Base-by-base conservation (phyloP, 768 basidiomycete species). In the Russula sp. region DNA sequence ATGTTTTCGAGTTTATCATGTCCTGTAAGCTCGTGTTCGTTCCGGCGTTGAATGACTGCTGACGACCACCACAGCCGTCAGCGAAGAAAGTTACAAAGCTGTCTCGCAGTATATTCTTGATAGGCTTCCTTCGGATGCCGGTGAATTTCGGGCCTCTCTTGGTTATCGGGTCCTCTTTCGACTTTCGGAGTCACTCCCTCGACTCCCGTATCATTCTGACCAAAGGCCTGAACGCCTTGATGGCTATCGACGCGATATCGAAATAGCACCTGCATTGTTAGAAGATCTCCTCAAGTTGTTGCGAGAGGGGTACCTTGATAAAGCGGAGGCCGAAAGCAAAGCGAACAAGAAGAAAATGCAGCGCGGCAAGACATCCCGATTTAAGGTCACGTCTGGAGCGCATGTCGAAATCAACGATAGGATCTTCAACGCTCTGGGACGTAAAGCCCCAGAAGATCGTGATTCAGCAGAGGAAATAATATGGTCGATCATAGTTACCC, bases 1-100 rank as follows among this genome's bases (percentile, higher is more conserved):
- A 61, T 28, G 55, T 40, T 11, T 57, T 65, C 7, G 64, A 65
- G 32, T 65, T 65, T 32, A 65, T 65, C 5, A 10, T 65, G 28
- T 61, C 59, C 11, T 34, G 64, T 65, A 30, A 42, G 55, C 16
- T 5, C 9, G 5, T 3, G 5, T 44, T 38, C 32, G 14, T 18
- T 48, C 14, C 11, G 13, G 8, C 11, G 1, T 9, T 16, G 26
- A 30, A n/a, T 8, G 20, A 11, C 20, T 8, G 4, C 30, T 65
- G 32, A 65, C 8, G 0, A 40, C 46, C 32, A 36, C 50, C 55
- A 57, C 42, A 65, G 64, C 64, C 16, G 3, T 65, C 49, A 9
- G 18, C 0, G 7, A 32, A 1, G 32, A 28, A 6, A 22, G 40
- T 5, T 24, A 4, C 14, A 5, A 20, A 8, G n/a, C 18, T 34